phyloP scores from a whole-genome alignment of 306 rosid species.

The Quercus agrifolia region DNA sequence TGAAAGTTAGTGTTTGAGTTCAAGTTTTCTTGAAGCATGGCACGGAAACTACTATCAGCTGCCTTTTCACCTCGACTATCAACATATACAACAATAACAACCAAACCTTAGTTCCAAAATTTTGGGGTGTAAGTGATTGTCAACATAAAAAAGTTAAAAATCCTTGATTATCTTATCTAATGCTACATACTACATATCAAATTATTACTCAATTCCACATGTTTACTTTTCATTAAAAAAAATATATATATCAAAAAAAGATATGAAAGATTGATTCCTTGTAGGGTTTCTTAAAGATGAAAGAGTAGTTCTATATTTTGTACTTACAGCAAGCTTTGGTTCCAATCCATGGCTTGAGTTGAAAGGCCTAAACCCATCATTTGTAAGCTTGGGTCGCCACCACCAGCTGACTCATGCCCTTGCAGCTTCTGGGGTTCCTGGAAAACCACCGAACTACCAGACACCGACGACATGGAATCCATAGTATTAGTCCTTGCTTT shows the following conservation, averaged over 20 bases:
- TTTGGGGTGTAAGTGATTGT: too few relatives aligned
- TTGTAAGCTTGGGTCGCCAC: conserved; percentile 60
- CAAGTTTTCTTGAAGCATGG: conserved; percentile 72
- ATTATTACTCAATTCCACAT: not conserved
- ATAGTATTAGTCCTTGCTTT: conserved; percentile 58
- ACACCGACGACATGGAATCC: conserved; percentile 53
- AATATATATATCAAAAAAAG: not conserved
- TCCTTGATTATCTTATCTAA: not conserved
- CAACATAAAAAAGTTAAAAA: not conserved
- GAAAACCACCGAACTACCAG: conserved; percentile 48
- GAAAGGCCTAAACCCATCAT: conserved; percentile 91
- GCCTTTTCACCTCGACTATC: conserved; percentile 57
- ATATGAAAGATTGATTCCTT: not conserved
- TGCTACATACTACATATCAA: not conserved
- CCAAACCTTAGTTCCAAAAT: too few relatives aligned
- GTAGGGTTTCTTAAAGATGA: not conserved
- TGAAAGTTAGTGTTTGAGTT: conserved; percentile 46
- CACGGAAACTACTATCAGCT: conserved; percentile 55
- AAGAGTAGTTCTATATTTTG: not conserved
- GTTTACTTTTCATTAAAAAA: not conserved
- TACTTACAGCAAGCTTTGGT: conserved; percentile 77
- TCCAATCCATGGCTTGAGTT: conserved; percentile 78
- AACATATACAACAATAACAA: not conserved
- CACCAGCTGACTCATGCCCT: conserved; percentile 34
- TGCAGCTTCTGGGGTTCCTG: conserved; percentile 53